Percentiles rank a stretch among this genome's conserved stretches.
These are phyloP conservation scores for Lachnellula occidentalis DNA, from an alignment of 2,329 filamentous ascomycete genomes.

Conservation along the genomic window DNA sequence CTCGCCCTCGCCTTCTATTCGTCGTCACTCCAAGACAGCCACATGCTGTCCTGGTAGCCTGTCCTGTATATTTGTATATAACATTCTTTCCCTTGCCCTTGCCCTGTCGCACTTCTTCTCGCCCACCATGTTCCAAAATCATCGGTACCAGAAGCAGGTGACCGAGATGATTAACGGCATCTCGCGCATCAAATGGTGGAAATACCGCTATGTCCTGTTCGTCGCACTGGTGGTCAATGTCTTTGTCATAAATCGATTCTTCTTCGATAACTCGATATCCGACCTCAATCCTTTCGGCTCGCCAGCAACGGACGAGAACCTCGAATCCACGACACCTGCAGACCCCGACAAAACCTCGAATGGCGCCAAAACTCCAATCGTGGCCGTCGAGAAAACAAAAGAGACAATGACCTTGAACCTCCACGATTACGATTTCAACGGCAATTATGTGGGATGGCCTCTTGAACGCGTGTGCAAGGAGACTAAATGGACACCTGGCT, in stretches of 20 bases:
- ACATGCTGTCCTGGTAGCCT: too few species aligned
- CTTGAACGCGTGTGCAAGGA: conserved; percentile 40
- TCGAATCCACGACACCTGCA: background rate
- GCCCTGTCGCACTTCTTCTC: background rate
- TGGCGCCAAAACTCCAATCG: background rate
- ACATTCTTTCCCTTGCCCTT: background rate
- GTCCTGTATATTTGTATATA: too few species aligned
- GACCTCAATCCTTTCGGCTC: conserved; percentile 11
- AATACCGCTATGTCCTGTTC: conserved; percentile 21
- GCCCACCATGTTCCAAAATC: background rate
- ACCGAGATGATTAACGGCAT: conserved; percentile 22
- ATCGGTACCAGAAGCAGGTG: conserved; percentile 6
- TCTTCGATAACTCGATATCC: conserved; percentile 16
- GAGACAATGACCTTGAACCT: conserved; percentile 15
- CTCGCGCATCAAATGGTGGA: conserved; percentile 23
- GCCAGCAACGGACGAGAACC: background rate
- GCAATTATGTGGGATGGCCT: conserved; percentile 36
- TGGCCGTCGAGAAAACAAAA: background rate
- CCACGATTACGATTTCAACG: conserved; percentile 34
- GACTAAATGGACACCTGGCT: conserved; percentile 36
- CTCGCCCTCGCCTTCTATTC: too few species aligned
- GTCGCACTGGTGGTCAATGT: conserved; percentile 18
- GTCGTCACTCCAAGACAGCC: too few species aligned
- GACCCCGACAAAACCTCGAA: background rate
- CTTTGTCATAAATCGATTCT: conserved; percentile 23